Percentiles rank a stretch among this genome's conserved stretches.
These are phyloP conservation scores for Mycena alexandri DNA, from an alignment of 768 basidiomycete species.

Conservation along the genomic window DNA sequence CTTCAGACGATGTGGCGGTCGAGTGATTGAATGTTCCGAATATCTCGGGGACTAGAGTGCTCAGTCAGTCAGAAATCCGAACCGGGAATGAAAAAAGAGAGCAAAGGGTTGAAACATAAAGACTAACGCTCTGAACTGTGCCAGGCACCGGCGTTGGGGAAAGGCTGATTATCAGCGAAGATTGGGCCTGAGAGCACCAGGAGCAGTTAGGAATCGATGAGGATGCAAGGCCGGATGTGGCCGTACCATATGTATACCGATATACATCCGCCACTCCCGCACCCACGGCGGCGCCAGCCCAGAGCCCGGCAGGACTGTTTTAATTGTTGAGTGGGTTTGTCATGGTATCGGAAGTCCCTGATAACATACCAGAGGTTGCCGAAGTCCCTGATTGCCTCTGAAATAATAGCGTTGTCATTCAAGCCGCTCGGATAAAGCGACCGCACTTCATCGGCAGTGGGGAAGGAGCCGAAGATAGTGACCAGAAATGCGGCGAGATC, in stretches of 20 bases:
- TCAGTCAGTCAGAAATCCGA: no score
- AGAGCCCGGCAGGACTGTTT: constrained; percentile 36
- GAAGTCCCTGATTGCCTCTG: constrained; percentile 31
- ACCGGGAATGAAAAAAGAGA: not conserved
- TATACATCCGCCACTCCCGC: constrained; percentile 36
- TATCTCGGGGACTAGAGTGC: constrained; percentile 40
- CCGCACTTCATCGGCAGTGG: constrained; percentile 28
- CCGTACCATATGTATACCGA: constrained; percentile 40
- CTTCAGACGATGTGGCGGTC: constrained; percentile 39
- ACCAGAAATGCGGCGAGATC: constrained; percentile 33
- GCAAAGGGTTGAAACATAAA: no score
- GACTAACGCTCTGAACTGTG: constrained; percentile 42
- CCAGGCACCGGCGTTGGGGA: constrained; percentile 41
- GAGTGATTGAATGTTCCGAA: constrained; percentile 44
- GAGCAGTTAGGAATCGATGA: not conserved
- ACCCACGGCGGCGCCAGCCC: constrained; percentile 29
- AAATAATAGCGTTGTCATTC: constrained; percentile 34
- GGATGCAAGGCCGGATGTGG: no score
- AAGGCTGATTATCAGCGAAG: constrained; percentile 40
- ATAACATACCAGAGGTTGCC: constrained; percentile 35
- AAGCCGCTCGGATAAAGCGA: constrained; percentile 40
- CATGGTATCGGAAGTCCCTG: no score
- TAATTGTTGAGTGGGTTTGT: no score
- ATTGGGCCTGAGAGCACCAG: constrained; percentile 15
- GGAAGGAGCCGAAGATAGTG: not conserved